Evolutionary conservation across 345 rosid genomes (phyloP).

Genomic region (Balakata baccata): DNA sequence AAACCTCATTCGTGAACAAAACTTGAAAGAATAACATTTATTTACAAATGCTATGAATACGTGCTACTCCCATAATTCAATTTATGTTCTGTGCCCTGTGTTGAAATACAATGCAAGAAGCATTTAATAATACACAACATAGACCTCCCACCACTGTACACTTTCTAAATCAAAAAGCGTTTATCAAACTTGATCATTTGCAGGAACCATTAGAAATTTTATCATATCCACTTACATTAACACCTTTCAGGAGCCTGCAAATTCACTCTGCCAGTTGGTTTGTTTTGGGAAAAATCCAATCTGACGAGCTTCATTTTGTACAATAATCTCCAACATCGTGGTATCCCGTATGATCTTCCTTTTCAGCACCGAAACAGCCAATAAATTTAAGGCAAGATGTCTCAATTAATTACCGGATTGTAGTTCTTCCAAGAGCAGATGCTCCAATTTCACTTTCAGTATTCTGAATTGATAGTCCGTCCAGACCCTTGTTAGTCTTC

Average conservation of each 20-base stretch:
- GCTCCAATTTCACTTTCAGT: slow-evolving; percentile 75
- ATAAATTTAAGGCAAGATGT: slow-evolving; percentile 1
- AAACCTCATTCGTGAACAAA: background rate
- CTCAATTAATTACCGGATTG: slow-evolving; percentile 51
- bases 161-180: slow-evolving; percentile 7
- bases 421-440: slow-evolving; percentile 73
- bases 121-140: background rate
- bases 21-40: slow-evolving; percentile 6
- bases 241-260: slow-evolving; percentile 1
- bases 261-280: background rate
- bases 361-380: background rate
- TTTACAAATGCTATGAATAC: slow-evolving; percentile 18
- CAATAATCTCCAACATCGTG: background rate
- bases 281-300: slow-evolving; percentile 9
- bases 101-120: slow-evolving; percentile 30
- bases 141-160: slow-evolving; percentile 32
- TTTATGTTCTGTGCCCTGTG: background rate
- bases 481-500: background rate
- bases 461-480: slow-evolving; percentile 43
- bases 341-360: background rate
- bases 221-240: background rate
- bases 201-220: background rate
- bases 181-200: background rate
- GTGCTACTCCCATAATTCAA: background rate
- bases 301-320: slow-evolving; percentile 1